These are phyloP conservation scores for Colletotrichum lini DNA, from an alignment of 2,329 filamentous ascomycete genomes.

Conservation along the genomic window DNA sequence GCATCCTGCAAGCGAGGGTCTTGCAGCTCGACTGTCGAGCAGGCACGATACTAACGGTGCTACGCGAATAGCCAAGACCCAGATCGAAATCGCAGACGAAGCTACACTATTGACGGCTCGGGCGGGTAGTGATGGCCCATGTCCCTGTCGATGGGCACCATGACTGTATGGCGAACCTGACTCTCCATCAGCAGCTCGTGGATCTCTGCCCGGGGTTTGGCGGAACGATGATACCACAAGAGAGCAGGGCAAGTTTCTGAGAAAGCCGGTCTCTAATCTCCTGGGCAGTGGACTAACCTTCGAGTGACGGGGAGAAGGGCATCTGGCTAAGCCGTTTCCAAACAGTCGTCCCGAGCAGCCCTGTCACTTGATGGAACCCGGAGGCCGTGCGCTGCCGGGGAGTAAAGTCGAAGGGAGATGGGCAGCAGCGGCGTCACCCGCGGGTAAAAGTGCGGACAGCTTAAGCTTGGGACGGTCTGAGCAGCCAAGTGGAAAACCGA, in stretches of 20 bases:
- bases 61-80: neutral
- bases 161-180: neutral
- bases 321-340: slow-evolving; percentile 11
- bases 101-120: slow-evolving; percentile 6
- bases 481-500: slow-evolving; percentile 2
- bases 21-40: neutral
- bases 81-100: slow-evolving; percentile 1
- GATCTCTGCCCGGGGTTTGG: neutral
- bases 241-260: neutral
- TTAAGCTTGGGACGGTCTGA: neutral
- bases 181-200: neutral
- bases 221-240: slow-evolving; percentile 9
- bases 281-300: neutral
- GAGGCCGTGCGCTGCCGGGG: slow-evolving; percentile 19
- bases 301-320: neutral
- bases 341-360: slow-evolving; percentile 23
- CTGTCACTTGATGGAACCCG: slow-evolving; percentile 1
- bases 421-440: slow-evolving; percentile 11
- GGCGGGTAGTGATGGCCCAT: slow-evolving; percentile 5
- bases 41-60: no score
- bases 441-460: slow-evolving; percentile 5
- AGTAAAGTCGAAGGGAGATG: neutral
- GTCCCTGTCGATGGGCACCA: slow-evolving; percentile 1
- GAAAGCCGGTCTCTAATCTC: neutral
- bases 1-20: neutral